Conservation (phyloP, 75 land plant species). For the Gnetum montanum region DNA sequence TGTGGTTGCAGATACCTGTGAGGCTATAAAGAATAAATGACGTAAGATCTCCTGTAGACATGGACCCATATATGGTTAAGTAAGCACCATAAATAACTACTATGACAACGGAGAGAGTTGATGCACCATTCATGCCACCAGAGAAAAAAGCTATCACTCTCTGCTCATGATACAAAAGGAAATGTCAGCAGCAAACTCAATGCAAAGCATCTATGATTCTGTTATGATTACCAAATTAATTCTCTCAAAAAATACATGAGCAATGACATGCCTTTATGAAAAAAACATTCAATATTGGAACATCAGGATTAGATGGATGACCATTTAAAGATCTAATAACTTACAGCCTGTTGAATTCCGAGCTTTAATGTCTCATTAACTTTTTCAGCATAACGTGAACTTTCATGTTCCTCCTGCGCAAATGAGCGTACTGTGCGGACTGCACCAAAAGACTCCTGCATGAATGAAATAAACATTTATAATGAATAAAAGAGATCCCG, state of each 20-base stretch:
- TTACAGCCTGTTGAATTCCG: slow-evolving; percentile 90
- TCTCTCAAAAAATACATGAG: slow-evolving; percentile 3
- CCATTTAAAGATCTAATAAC: slow-evolving; percentile 16
- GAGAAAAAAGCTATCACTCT: slow-evolving; percentile 69
- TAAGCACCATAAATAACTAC: slow-evolving; percentile 96
- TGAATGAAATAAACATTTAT: background rate
- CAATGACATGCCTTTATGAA: background rate
- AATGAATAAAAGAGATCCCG: background rate
- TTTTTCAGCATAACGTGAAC: slow-evolving; percentile 68
- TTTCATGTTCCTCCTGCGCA: slow-evolving; percentile 84
- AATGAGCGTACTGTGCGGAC: slow-evolving; percentile 95
- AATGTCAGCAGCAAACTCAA: no score
- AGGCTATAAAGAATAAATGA: slow-evolving; percentile 97
- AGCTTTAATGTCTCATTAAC: slow-evolving; percentile 82
- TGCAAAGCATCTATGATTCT: no score
- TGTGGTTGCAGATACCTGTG: slow-evolving; percentile 57
- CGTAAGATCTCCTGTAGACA: slow-evolving; percentile 89
- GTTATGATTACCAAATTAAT: no score
- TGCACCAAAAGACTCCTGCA: slow-evolving; percentile 93
- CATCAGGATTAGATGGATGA: no score
- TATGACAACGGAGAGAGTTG: slow-evolving; percentile 75
- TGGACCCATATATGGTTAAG: slow-evolving; percentile 65
- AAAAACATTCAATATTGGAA: no score
- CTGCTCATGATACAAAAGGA: slow-evolving; percentile 50
- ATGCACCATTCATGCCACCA: slow-evolving; percentile 90